Evolutionary conservation across 2,329 filamentous ascomycete species (phyloP).

Genomic region (Epichloe baconii): DNA sequence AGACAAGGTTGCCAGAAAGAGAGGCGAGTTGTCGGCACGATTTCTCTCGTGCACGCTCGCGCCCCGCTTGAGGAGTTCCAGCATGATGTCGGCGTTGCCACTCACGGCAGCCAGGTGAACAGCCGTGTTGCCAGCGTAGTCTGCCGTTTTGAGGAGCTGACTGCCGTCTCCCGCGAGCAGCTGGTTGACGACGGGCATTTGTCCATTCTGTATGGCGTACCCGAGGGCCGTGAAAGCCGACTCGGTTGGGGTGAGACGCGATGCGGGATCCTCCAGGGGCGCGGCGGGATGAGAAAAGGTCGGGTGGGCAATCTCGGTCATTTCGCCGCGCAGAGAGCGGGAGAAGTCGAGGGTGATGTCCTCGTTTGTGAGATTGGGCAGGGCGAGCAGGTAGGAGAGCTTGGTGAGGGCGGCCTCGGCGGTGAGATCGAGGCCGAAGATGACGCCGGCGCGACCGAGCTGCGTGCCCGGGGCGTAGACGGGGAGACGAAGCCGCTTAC

Average conservation of each 20-base stretch:
- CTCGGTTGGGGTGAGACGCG: conserved; percentile 33
- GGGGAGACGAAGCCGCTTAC: conserved; percentile 60
- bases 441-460: conserved; percentile 70
- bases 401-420: conserved; percentile 86
- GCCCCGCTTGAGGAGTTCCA: conserved; percentile 44
- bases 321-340: conserved; percentile 65
- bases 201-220: conserved; percentile 64
- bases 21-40: conserved; percentile 49
- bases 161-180: conserved; percentile 53
- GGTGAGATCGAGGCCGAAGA: conserved; percentile 81
- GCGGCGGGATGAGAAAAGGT: conserved; percentile 64
- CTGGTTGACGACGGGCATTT: conserved; percentile 50
- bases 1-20: conserved; percentile 48
- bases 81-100: conserved; percentile 40
- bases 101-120: conserved; percentile 45
- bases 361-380: conserved; percentile 46
- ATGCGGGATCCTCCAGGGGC: conserved; percentile 28
- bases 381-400: conserved; percentile 69
- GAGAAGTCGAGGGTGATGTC: conserved; percentile 63
- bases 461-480: conserved; percentile 68
- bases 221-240: conserved; percentile 66
- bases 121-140: conserved; percentile 71
- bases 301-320: conserved; percentile 62
- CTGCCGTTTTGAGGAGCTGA: conserved; percentile 58
- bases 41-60: conserved; percentile 57